Evolutionary conservation across 164 flowering plant genomes (phyloP).

Genomic region (Liriodendron chinense): DNA sequence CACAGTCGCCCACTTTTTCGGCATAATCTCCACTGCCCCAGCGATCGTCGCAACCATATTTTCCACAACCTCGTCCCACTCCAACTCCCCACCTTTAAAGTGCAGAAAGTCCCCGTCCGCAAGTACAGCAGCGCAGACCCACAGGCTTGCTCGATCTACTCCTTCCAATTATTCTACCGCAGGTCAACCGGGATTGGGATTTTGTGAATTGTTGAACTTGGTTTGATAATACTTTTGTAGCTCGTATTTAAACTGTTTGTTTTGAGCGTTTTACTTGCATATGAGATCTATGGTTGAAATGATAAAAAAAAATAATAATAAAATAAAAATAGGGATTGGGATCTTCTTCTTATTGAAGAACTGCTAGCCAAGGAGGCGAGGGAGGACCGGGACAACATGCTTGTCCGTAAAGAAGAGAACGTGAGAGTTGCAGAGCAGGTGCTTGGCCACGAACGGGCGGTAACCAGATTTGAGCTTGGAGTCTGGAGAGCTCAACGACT

Average conservation of each 20-base stretch:
- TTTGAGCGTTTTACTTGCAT: no score
- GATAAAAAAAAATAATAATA: no score
- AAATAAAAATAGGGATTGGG: no score
- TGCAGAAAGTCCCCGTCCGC: constrained; percentile 76
- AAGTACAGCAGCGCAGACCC: constrained; percentile 54
- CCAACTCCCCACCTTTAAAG: constrained; percentile 51
- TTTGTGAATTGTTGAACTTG: no score
- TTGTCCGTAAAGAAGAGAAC: constrained; percentile 64
- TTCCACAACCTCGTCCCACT: constrained; percentile 46
- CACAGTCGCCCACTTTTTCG: constrained; percentile 63
- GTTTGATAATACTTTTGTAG: no score
- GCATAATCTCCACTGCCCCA: constrained; percentile 57
- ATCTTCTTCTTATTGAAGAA: constrained; percentile 85
- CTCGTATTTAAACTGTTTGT: no score
- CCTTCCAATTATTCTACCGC: constrained; percentile 65
- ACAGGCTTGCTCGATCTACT: constrained; percentile 54
- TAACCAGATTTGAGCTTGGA: constrained; percentile 74
- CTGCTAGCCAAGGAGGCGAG: constrained; percentile 69
- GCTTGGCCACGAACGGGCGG: constrained; percentile 63
- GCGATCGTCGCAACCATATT: constrained; percentile 60
- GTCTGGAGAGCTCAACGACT: constrained; percentile 54
- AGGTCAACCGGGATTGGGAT: constrained; percentile 48
- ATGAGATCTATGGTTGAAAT: no score
- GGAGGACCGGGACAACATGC: constrained; percentile 47
- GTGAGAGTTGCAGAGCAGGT: constrained; percentile 58